Evolutionary conservation across 2,329 filamentous ascomycete genomes (phyloP), one percentile per base, ranked within the genome.

Genomic region (Claviceps spartinae): DNA sequence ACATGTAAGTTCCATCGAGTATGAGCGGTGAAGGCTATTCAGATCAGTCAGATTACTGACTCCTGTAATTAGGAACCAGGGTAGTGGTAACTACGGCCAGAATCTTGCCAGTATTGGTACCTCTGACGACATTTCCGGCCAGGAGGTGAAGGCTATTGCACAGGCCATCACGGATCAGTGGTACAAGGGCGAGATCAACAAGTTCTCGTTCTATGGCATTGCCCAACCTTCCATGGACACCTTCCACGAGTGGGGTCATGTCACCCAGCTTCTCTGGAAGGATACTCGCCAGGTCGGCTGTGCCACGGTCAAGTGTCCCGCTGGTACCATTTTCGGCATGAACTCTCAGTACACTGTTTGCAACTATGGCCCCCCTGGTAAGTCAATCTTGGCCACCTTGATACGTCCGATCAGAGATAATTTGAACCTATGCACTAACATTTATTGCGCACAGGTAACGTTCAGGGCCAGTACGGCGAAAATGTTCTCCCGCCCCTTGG

Each of bases 321-420:
- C 69, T 38, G 75, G 76, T 53, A 76, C 71, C 37, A 68, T 79
- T 56, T 56, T 63, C 22, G 58, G 54, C 58, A 67, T 81, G 72
- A 75, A 74, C 40, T 69, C 81, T n/a, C 82, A 78, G 70, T 88
- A 81, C 74, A 90, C 86, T 34, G 88, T 94, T 62, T 95, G 88
- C 83, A 91, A 95, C 78, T 95, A 95, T 73, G 72, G 71, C 58
- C 76, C 81, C 55, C 71, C 81, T 56, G 88, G 87, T 86, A 80
- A 68, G 80, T 34, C 14, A 1, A 34, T 34, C 30, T 34, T 11
- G 30, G 9, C 30, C 30, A 34, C 5, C 13, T 13, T 4, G 9
- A 24, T 38, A n/a, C 7, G 30, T n/a, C 14, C 14, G 22, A 18
- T 22, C 2, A 16, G 13, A 11, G 16, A 45, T 24, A 22, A 7